Evolutionary conservation across 306 rosid species (phyloP), one percentile per base, ranked within the genome.

Genomic region (Lithocarpus polystachyus): DNA sequence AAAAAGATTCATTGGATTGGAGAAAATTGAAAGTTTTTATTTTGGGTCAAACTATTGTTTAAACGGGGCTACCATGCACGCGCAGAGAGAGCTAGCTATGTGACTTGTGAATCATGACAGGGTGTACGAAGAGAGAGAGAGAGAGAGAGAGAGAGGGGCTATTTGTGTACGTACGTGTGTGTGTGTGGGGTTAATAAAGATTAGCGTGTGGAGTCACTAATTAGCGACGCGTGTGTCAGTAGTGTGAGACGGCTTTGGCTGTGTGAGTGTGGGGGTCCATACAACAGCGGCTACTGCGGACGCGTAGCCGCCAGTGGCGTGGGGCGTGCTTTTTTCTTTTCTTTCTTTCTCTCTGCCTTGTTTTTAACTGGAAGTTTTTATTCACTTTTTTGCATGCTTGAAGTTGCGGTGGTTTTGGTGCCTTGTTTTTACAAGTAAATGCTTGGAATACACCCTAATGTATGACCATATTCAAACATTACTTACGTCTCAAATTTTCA

Each of bases 51-150:
- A 84, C 87, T 65, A 29, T 75, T 40, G 77, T 88, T 88, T 82
- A 80, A 80, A 75, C 78, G 87, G 87, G 77, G 85, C 71, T 74
- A 51, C 72, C 76, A 77, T 76, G 88, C 89, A 87, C 79, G 88
- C 87, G 68, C 31, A 65, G 24, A 35, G 31, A 29, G 28, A 48
- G 17, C 4, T 48, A 48, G 12, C 15, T 75, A 17, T 74, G 19
- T 57, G 20, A n/a, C 35, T 56, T 73, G 9, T 37, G 45, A 37
- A 7, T 53, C 1, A 19, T 10, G 35, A 74, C 13, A 31, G 17
- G 2, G 65, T 57, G 64, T 57, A 20, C 64, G 23, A 26, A 4
- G 10, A n/a, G 22, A 10, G 51, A 40, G 48, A 40, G 48, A 8
- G 45, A 43, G 51, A 11, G 51, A 43, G 11, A 17, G 45, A 43